Evolutionary conservation across 2,329 filamentous ascomycete genomes (phyloP).

Genomic region (Cercospora brassicicola): DNA sequence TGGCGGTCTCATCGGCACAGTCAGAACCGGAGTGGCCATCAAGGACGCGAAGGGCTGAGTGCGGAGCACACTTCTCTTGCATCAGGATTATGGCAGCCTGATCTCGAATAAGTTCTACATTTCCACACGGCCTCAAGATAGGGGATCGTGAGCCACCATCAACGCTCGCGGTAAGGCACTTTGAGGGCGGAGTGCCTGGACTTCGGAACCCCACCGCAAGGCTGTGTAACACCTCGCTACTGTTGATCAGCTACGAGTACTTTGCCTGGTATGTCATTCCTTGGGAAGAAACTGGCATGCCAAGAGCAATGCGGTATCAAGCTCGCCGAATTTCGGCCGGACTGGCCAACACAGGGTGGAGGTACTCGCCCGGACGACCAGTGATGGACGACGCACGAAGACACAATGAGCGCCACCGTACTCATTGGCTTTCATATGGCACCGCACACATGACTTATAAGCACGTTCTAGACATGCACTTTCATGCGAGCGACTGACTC

Average conservation of each 20-base stretch:
- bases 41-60: conserved; percentile 28
- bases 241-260: not conserved
- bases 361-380: not conserved
- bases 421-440: not conserved
- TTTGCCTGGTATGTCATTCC: not conserved
- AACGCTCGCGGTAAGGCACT: not conserved
- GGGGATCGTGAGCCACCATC: not conserved
- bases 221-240: not conserved
- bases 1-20: conserved; percentile 84
- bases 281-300: not conserved
- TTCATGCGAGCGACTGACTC: not conserved
- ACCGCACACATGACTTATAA: not conserved
- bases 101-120: not conserved
- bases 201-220: not conserved
- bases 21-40: conserved; percentile 82
- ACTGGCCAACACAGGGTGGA: too few species aligned
- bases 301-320: not conserved
- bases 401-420: not conserved
- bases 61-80: not conserved
- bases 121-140: not conserved
- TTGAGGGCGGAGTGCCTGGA: not conserved
- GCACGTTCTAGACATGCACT: not conserved
- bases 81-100: not conserved
- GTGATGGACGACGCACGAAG: not conserved
- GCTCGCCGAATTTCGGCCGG: not conserved